Base-by-base conservation (phyloP, 345 rosid genomes). In the Ceriops zippeliana region DNA sequence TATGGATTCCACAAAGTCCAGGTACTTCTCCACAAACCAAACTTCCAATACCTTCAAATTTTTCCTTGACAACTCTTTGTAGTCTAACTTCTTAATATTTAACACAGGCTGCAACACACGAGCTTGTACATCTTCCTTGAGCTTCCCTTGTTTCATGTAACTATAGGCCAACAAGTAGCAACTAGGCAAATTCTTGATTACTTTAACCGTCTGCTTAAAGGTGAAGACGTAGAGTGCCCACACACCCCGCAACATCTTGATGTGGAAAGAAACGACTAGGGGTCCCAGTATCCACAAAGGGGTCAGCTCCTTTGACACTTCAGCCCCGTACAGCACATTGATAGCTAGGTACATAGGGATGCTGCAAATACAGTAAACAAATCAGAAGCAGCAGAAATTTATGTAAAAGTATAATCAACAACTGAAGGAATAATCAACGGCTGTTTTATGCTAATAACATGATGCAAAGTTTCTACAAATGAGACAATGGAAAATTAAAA, bases 271-370 rank as follows among this genome's bases (percentile, higher is more conserved):
- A 32, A 79, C 81, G 46, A 89, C 72, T 68, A 90, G 67, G 59
- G 98, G 97, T n/a, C 98, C 98, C 7, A 80, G 57, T 13, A 89
- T 74, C 97, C 97, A 93, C 76, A 93, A 68, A 35, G 98, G 97
- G 17, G 82, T 77, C 80, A 93, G 73, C 79, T 93, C 96, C 80
- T 85, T 87, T 46, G 96, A 86, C 74, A 93, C 92, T 81, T 82
- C 86, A 35, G 79, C 75, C 35, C 98, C 98, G n/a, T 85, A 87
- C 20, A 81, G 70, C 21, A 79, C 71, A 67, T 81, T 87, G 67
- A 93, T 81, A 13, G 83, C 87, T 67, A 93, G 71, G 75, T 79
- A 90, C 70, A 80, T 75, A 34, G 97, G 97, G 66, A 80, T 69
- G 70, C 98, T 93, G 90, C 81, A 83, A 63, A 72, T 66, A 46